A percentile compares a stretch with the other conserved stretches of the same genome.
Evolutionary conservation across 2,329 filamentous ascomycete species (phyloP).

Genomic region (Clarireedia hainanense): DNA sequence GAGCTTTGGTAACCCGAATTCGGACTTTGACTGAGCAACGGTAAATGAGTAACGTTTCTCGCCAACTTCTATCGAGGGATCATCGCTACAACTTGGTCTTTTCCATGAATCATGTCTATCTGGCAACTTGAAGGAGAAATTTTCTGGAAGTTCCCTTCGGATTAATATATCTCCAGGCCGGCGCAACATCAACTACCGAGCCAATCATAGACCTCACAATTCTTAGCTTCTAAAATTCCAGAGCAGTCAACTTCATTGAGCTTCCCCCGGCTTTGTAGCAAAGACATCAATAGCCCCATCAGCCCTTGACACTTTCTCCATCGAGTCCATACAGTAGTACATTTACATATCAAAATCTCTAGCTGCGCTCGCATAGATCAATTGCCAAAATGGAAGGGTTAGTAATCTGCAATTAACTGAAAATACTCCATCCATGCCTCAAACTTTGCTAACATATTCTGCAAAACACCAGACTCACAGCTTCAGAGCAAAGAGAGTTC

Average conservation of each 20-base stretch:
- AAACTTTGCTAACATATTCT: slow-evolving; percentile 10
- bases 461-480: slow-evolving; percentile 23
- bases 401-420: slow-evolving; percentile 1
- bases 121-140: too few relatives aligned
- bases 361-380: too few relatives aligned
- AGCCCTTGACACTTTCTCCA: slow-evolving; percentile 1
- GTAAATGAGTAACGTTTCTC: too few relatives aligned
- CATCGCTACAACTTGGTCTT: too few relatives aligned
- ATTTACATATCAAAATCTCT: not conserved
- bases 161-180: not conserved
- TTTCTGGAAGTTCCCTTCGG: not conserved
- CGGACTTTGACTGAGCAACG: too few relatives aligned
- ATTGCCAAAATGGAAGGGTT: slow-evolving; percentile 26
- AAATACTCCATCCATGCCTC: not conserved
- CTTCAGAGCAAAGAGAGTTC: slow-evolving; percentile 81
- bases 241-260: slow-evolving; percentile 1
- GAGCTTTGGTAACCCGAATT: too few relatives aligned
- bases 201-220: not conserved
- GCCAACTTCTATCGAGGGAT: too few relatives aligned
- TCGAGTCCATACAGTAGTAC: not conserved
- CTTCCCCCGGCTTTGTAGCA: not conserved
- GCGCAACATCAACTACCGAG: not conserved
- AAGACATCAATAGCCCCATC: slow-evolving; percentile 9
- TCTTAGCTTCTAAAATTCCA: slow-evolving; percentile 4
- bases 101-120: too few relatives aligned